Base-by-base conservation (phyloP, 129 eudicot species). In the Flaveria sonorensis region DNA sequence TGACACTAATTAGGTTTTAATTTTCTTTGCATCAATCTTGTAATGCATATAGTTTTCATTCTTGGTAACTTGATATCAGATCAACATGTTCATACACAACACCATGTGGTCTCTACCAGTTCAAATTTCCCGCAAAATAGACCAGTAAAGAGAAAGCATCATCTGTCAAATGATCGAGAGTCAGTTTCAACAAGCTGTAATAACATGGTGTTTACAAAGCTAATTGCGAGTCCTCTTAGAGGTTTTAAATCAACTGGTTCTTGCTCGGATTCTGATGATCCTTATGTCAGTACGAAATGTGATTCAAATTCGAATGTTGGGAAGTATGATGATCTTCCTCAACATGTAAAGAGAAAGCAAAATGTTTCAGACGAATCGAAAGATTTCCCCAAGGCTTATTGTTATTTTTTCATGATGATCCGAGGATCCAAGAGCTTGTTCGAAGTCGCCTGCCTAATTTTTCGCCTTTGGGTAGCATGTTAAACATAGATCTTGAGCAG, bases 371-470 rank as follows among this genome's bases (percentile, higher is more conserved):
- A 24, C 52, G 69, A 81, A 32, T 85, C 89, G 95, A 71, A 80
- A 78, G 85, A 81, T 78, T 80, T 89, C 73, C 87, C 81, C 55
- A 87, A 82, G 36, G 82, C 88, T 52, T 82, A 77, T 72, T 21
- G 50, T 45, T 90, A 87, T 65, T 86, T 79, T 90, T 81, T 76
- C 88, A 90, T 28, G 75, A 79, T 20, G 90, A 90, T 72, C 23
- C 76, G 51, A 84, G 92, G 78, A 88, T 87, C 76, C 89, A 82
- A 81, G 86, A 72, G 60, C 85, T 88, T 65, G 90, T 90, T 63
- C 83, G 87, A 21, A 84, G 63, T 55, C 90, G 92, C 57, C 84
- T 85, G 48, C 90, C 89, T 66, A 20, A 87, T 69, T 88, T 90
- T 82, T 77, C 55, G 16, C 92, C 96, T n/a, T 77, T 90, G 88